phyloP scores from a whole-genome alignment of 192 early-diverging fungal genomes.

The Backusella tarrabulga region DNA sequence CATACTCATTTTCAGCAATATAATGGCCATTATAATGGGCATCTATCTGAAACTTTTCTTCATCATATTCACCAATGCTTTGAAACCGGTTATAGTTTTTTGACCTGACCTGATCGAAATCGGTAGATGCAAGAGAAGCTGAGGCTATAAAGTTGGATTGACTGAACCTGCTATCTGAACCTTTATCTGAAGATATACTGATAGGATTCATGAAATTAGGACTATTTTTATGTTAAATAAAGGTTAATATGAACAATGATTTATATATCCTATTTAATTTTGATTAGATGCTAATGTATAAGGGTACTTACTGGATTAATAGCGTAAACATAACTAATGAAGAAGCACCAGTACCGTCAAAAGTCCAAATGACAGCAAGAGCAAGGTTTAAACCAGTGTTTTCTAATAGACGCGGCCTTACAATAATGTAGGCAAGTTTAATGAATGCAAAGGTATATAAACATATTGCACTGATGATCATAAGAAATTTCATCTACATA shows the following conservation, averaged over 20 bases:
- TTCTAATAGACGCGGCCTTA: not conserved
- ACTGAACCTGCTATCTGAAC: not conserved
- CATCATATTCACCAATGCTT: not conserved
- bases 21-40: not conserved
- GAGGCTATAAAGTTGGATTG: not conserved
- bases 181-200: not conserved
- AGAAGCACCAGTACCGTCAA: not conserved
- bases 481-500: slow-evolving; percentile 15
- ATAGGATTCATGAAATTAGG: not conserved
- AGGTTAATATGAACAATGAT: no score
- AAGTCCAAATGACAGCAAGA: not conserved
- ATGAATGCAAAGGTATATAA: slow-evolving; percentile 6
- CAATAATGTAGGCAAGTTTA: not conserved
- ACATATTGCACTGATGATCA: not conserved
- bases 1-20: not conserved
- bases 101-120: not conserved
- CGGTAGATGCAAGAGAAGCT: not conserved
- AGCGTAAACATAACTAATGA: not conserved
- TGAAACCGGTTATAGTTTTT: not conserved
- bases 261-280: no score
- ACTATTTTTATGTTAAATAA: no score
- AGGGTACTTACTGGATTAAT: not conserved
- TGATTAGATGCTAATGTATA: no score
- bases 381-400: not conserved
- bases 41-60: slow-evolving; percentile 2